Evolutionary conservation across 257 asterid species (phyloP), one percentile per base, ranked within the genome.

Genomic region (Fraxinus anomala): DNA sequence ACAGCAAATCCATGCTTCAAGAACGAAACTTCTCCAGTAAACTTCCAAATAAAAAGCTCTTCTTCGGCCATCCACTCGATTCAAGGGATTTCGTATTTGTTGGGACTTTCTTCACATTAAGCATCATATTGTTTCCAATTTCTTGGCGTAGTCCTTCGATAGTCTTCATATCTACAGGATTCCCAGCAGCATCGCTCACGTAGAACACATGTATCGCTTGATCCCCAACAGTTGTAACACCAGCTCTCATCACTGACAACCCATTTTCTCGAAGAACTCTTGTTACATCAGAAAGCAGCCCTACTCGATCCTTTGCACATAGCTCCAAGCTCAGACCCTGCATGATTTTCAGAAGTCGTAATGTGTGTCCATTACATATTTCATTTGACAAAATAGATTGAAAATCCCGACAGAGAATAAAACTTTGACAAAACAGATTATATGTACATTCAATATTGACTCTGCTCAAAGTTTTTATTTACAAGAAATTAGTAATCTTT

Each of bases 251-350:
- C 19, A 95, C 99, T 2, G 95, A 88, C 6, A 95, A 92, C 51
- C 98, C 97, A 21, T 91, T 85, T 80, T 95, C 99, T 78, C 97
- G 84, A 8, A 95, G 91, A 68, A 95, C 85, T 83, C 99, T 87
- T n/a, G 97, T 95, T 23, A 91, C 98, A 75, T 95, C 96, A 1
- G 97, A 93, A 69, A 95, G 94, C 68, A 95, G 85, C 1, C 98
- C 99, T 23, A 95, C 96, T 28, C 98, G 88, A 82, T 95, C 99
- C 86, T 92, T 93, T 47, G 99, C 97, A 24, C 99, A 87, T 40
- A 95, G 85, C 81, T 95, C 98, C 80, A 92, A 82, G 83, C 96
- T 90, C 68, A 91, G 84, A 23, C 97, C 99, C 97, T 94, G 88
- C 66, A 66, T 77, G 14, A 34, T 16, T 24, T 75, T 76, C 21